A percentile compares a stretch with the other conserved stretches of the same genome.
phyloP scores from a whole-genome alignment of 331 rosid genomes.

The Quercus phellos region DNA sequence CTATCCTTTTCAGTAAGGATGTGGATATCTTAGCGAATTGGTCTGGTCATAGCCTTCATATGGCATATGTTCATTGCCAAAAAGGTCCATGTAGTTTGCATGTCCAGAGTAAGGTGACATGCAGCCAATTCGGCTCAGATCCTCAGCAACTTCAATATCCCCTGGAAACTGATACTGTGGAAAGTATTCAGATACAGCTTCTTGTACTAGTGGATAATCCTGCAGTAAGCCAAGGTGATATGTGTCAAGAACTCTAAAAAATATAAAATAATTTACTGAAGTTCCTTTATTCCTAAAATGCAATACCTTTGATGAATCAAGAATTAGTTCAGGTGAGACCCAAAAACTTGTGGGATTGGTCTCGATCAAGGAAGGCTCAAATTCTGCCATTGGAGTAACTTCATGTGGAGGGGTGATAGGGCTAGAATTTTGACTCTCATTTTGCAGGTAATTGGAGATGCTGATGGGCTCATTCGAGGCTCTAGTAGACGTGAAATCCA shows the following conservation, averaged over 20 bases:
- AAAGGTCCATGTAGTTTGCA: slow-evolving; percentile 42
- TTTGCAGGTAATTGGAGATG: slow-evolving; percentile 29
- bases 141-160: slow-evolving; percentile 45
- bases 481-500: slow-evolving; percentile 28
- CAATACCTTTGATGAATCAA: slow-evolving; percentile 82
- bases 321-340: slow-evolving; percentile 75
- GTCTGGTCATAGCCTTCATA: slow-evolving; percentile 50
- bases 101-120: slow-evolving; percentile 49
- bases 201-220: slow-evolving; percentile 61
- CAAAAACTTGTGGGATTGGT: slow-evolving; percentile 49
- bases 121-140: slow-evolving; percentile 34
- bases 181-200: slow-evolving; percentile 38
- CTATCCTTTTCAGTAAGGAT: slow-evolving; percentile 38
- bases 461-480: slow-evolving; percentile 27
- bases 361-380: slow-evolving; percentile 40
- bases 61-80: slow-evolving; percentile 41
- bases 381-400: slow-evolving; percentile 31
- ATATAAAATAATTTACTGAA: background rate
- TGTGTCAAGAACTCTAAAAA: slow-evolving; percentile 14
- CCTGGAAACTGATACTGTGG: slow-evolving; percentile 38
- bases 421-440: slow-evolving; percentile 50
- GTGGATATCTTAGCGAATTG: slow-evolving; percentile 34
- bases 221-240: slow-evolving; percentile 24
- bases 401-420: slow-evolving; percentile 41
- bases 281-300: background rate